Evolutionary conservation across 140 eudicot species (phyloP).

Genomic region (Anethum foeniculum): DNA sequence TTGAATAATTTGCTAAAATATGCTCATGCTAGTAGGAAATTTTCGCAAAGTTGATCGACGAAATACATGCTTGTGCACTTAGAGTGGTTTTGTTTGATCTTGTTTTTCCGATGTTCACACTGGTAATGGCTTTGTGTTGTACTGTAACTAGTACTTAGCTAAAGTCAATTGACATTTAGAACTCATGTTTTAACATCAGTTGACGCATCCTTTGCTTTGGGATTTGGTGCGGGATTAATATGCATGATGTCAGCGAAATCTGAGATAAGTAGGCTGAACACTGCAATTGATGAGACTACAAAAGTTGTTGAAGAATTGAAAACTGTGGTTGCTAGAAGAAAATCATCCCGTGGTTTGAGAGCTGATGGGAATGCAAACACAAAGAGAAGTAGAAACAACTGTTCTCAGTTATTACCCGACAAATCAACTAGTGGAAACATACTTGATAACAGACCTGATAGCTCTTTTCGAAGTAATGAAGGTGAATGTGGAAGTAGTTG

Average conservation of each 20-base stretch:
- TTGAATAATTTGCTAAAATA: neutral
- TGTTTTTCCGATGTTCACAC: neutral
- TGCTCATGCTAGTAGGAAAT: neutral
- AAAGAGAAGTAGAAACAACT: slow-evolving; percentile 14
- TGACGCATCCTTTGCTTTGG: slow-evolving; percentile 55
- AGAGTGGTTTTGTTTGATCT: neutral
- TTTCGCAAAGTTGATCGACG: neutral
- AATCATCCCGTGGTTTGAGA: slow-evolving; percentile 20
- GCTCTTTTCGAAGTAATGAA: slow-evolving; percentile 18
- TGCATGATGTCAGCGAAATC: slow-evolving; percentile 82
- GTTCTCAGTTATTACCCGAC: slow-evolving; percentile 1
- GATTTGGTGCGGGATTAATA: slow-evolving; percentile 75
- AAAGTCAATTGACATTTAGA: neutral
- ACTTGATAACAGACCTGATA: neutral
- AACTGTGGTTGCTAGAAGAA: slow-evolving; percentile 51
- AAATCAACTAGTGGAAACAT: slow-evolving; percentile 11
- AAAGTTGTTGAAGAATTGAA: slow-evolving; percentile 65
- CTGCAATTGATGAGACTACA: slow-evolving; percentile 58
- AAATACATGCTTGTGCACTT: neutral
- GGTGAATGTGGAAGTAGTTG: slow-evolving; percentile 52
- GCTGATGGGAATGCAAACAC: slow-evolving; percentile 14
- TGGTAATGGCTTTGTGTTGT: neutral
- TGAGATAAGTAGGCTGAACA: slow-evolving; percentile 52
- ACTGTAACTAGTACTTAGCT: neutral
- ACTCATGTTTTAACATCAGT: slow-evolving; percentile 24